Evolutionary conservation across 495 filamentous ascomycete species (phyloP).

Genomic region (Aspergillus mulundensis): DNA sequence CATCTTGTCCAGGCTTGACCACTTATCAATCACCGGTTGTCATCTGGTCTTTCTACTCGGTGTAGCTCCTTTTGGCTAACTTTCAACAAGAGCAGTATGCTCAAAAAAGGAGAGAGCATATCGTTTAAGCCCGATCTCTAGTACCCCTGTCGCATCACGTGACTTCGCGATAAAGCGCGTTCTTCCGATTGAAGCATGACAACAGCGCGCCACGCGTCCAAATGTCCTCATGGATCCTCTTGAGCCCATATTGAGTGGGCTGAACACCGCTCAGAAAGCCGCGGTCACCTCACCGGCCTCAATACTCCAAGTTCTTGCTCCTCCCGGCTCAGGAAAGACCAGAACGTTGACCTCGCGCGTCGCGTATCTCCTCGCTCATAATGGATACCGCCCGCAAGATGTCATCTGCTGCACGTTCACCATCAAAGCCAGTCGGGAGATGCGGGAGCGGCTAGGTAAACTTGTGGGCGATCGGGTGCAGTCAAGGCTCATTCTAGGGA

Average conservation of each 20-base stretch:
- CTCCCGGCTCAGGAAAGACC: constrained; percentile 87
- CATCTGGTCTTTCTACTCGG: too few relatives aligned
- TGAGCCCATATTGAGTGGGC: constrained; percentile 61
- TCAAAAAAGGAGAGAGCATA: too few relatives aligned
- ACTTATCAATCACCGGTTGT: background rate
- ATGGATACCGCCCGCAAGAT: constrained; percentile 79
- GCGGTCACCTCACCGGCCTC: constrained; percentile 77
- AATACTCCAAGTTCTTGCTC: constrained; percentile 87
- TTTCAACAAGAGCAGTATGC: too few relatives aligned
- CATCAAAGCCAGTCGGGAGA: constrained; percentile 92
- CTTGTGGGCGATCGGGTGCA: constrained; percentile 75
- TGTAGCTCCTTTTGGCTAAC: too few relatives aligned
- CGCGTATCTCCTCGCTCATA: constrained; percentile 83
- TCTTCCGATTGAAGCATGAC: background rate
- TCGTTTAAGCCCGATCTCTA: too few relatives aligned
- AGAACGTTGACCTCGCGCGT: constrained; percentile 93
- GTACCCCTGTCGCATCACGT: constrained; percentile 6
- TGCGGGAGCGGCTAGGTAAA: constrained; percentile 81
- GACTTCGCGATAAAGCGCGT: constrained; percentile 17
- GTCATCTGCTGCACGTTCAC: constrained; percentile 98
- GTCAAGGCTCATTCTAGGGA: constrained; percentile 79
- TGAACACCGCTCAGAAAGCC: constrained; percentile 79
- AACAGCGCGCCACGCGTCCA: background rate
- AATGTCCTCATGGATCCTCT: constrained; percentile 16
- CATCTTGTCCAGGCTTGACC: background rate